Evolutionary conservation across 805 yeast species (phyloP).

Genomic region (Pichia ethanolica): DNA sequence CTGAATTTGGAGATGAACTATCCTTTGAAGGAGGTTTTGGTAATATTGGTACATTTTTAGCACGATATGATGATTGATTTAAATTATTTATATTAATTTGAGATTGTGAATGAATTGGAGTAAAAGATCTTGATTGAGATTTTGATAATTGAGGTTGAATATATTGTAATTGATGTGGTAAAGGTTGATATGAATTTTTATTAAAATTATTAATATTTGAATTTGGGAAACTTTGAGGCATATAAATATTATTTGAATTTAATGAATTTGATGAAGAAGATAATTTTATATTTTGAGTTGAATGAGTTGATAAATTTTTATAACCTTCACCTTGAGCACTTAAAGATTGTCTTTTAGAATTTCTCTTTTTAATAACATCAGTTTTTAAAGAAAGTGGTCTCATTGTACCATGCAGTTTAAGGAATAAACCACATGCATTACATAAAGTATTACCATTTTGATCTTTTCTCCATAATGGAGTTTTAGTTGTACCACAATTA

Average conservation of each 20-base stretch:
- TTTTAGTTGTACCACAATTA: slow-evolving; percentile 52
- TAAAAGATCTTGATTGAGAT: neutral
- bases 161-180: slow-evolving; percentile 6
- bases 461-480: slow-evolving; percentile 59
- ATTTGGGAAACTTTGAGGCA: slow-evolving; percentile 8
- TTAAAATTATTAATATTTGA: neutral
- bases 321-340: slow-evolving; percentile 14
- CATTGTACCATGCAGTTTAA: slow-evolving; percentile 54
- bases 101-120: neutral
- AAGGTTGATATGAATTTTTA: neutral
- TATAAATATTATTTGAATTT: neutral
- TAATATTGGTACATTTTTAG: slow-evolving; percentile 29
- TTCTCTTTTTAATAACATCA: slow-evolving; percentile 64
- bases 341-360: slow-evolving; percentile 34
- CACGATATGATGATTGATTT: slow-evolving; percentile 8
- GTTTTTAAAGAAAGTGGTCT: slow-evolving; percentile 53
- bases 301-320: slow-evolving; percentile 7
- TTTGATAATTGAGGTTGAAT: neutral
- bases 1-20: slow-evolving; percentile 20
- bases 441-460: slow-evolving; percentile 53
- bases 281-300: slow-evolving; percentile 2
- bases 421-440: slow-evolving; percentile 58
- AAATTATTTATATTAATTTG: neutral
- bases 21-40: slow-evolving; percentile 28
- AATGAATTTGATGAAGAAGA: neutral